Evolutionary conservation across 345 rosid species (phyloP).

Genomic region (Brassica napus): Da-Ae NC_063437.1:15806001-15806500

Average conservation of each 20-base stretch:
- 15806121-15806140: conserved; percentile 62
- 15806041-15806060: background rate
- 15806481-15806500: conserved; percentile 74
- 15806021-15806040: background rate
- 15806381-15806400: conserved; percentile 42
- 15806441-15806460: conserved; percentile 84
- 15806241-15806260: conserved; percentile 66
- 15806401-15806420: conserved; percentile 36
- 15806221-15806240: conserved; percentile 73
- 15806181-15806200: conserved; percentile 64
- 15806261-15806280: conserved; percentile 80
- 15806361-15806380: conserved; percentile 36
- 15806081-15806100: background rate
- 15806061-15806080: background rate
- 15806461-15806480: conserved; percentile 85
- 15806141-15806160: conserved; percentile 51
- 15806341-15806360: conserved; percentile 21
- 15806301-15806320: conserved; percentile 48
- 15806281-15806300: conserved; percentile 44
- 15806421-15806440: conserved; percentile 41
- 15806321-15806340: conserved; percentile 41
- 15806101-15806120: conserved; percentile 52
- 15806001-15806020: conserved; percentile 24
- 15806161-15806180: conserved; percentile 58
- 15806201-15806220: conserved; percentile 73